Percentiles rank a stretch among this genome's conserved stretches.
These are phyloP conservation scores for Rhododendron henanense DNA, from an alignment of 148 eudicot species.

Conservation along the genomic window DNA sequence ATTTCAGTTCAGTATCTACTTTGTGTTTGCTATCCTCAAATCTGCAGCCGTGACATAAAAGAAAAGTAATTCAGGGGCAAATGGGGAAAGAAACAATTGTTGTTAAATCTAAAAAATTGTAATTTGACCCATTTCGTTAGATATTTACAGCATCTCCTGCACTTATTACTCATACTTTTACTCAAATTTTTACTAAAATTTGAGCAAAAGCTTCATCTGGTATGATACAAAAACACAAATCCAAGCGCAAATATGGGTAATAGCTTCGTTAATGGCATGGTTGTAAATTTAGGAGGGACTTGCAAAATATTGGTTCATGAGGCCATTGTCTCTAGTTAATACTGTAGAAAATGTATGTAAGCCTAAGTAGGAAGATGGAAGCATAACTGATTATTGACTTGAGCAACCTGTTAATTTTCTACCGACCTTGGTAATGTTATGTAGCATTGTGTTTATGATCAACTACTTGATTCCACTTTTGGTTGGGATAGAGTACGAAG, in stretches of 20 bases:
- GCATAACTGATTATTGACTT: neutral
- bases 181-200: too few relatives aligned
- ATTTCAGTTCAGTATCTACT: neutral
- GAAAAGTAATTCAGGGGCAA: neutral
- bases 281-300: neutral
- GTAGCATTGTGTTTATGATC: neutral
- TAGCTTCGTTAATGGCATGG: neutral
- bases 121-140: neutral
- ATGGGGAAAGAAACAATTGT: neutral
- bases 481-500: neutral
- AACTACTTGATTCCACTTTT: neutral
- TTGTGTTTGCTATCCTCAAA: neutral
- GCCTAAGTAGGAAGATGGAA: neutral
- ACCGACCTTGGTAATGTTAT: neutral
- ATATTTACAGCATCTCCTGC: neutral
- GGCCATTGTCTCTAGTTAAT: neutral
- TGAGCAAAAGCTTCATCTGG: neutral
- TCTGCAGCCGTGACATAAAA: neutral
- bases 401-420: neutral
- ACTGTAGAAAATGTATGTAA: neutral
- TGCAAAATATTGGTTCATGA: too few relatives aligned
- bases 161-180: neutral
- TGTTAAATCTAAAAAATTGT: neutral
- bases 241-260: neutral
- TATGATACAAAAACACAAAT: neutral